Evolutionary conservation across 306 rosid species (phyloP), one percentile per base, ranked within the genome.

Genomic region (Heteromeles arbutifolia): DNA sequence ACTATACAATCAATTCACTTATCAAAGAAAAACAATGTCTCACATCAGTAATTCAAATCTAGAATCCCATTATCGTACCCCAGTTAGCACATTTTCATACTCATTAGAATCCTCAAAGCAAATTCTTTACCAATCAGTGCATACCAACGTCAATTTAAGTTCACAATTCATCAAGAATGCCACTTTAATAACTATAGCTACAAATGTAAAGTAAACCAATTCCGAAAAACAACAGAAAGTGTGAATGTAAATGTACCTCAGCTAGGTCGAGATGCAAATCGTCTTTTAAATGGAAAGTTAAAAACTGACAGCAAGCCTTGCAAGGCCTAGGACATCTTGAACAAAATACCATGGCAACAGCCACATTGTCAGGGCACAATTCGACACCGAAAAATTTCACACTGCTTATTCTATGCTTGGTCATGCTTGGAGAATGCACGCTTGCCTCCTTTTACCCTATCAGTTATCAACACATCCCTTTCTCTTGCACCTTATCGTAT

Each of bases 291-390:
- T 3, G 32, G 32, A 4, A 31, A 31, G 32, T 31, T 87, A 95
- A 77, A 89, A 95, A 85, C 73, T 87, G 59, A 92, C 96, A 58
- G 98, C 98, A 78, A 92, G 87, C 87, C 97, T 89, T 8, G 98
- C 92, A 73, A 95, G 98, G 75, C 93, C 97, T 57, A 92, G 78
- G 70, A 95, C 97, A 52, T 97, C 98, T 89, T 95, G 98, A 84
- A 95, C 97, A 86, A 95, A 95, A 82, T 92, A 95, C 98, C 97
- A 95, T 92, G 2, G 98, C 96, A 71, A 95, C 89, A 53, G 97
- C 97, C 72, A 88, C 77, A 79, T 87, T 92, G 86, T 95, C 98
- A 9, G 97, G 98, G 37, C 96, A 86, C 71, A 95, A 81, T 22
- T 95, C 92, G 26, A 92, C 91, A 75, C 97, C 97, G 75, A 85